A percentile compares a stretch with the other conserved stretches of the same genome.
Conservation (phyloP, 1,139 yeast genomes). For the Yamadazyma oceani region DNA sequence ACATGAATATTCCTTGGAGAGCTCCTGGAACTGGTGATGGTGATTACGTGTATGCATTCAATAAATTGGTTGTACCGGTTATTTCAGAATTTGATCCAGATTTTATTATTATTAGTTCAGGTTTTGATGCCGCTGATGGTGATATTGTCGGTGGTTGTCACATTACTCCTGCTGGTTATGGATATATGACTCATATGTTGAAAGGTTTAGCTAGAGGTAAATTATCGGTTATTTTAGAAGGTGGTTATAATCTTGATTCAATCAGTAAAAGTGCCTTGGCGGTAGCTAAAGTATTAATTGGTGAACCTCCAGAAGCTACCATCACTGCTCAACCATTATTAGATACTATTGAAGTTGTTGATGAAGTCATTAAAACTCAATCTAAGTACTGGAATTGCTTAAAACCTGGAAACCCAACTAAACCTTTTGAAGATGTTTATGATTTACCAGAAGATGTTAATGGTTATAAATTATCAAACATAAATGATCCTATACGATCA, state of each 20-base stretch:
- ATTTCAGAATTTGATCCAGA: constrained; percentile 92
- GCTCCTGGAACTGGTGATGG: constrained; percentile 93
- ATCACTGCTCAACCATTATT: constrained; percentile 61
- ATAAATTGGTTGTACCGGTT: constrained; percentile 84
- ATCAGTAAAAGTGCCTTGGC: constrained; percentile 89
- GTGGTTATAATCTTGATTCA: constrained; percentile 92
- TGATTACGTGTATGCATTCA: constrained; percentile 91
- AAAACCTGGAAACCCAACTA: constrained; percentile 59
- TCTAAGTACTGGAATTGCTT: constrained; percentile 87
- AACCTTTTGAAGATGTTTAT: constrained; percentile 41
- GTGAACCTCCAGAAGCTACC: constrained; percentile 90
- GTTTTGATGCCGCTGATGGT: constrained; percentile 98
- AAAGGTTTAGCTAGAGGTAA: constrained; percentile 88
- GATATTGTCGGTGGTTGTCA: constrained; percentile 98
- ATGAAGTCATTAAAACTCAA: constrained; percentile 77
- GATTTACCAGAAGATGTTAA: constrained; percentile 30
- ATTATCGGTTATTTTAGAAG: constrained; percentile 87
- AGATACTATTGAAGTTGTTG: constrained; percentile 83
- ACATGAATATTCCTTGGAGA: constrained; percentile 93
- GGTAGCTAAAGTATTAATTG: constrained; percentile 86
- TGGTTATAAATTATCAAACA: constrained; percentile 42
- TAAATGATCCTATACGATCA: constrained; percentile 72
- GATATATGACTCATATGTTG: constrained; percentile 91
- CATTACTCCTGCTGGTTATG: constrained; percentile 94
- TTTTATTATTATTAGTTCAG: constrained; percentile 87